A percentile compares a stretch with the other conserved stretches of the same genome.
Conservation (phyloP, 208 protist species). For the Trypanosoma avium region DNA sequence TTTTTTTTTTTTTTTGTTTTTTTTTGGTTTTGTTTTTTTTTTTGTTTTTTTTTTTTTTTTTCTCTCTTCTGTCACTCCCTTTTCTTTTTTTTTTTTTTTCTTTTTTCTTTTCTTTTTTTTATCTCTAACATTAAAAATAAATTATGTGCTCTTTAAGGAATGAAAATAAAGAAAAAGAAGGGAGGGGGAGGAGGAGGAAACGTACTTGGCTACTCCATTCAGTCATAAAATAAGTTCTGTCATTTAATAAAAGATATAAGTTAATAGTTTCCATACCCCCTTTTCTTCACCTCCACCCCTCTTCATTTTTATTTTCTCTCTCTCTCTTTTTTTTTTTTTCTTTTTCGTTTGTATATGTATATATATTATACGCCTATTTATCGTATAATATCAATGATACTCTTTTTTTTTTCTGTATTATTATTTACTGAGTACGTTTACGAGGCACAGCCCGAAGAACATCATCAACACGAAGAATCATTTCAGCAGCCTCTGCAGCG, state of each 20-base stretch:
- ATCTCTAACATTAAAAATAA: neutral
- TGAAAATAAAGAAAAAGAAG: no score
- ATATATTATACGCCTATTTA: neutral
- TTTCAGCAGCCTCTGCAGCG: conserved; percentile 98
- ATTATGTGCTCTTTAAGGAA: no score
- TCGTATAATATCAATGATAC: neutral
- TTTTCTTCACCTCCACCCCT: neutral
- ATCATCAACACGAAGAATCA: conserved; percentile 99
- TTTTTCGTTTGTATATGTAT: conserved; percentile 3
- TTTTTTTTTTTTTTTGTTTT: neutral
- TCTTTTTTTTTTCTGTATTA: neutral
- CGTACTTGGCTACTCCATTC: neutral
- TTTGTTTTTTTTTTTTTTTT: conserved; percentile 4
- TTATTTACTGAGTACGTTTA: conserved; percentile 71
- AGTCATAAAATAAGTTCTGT: neutral
- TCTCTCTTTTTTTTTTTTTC: no score
- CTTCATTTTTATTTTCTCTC: neutral
- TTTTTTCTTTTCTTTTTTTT: conserved; percentile 11
- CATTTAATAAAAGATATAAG: no score
- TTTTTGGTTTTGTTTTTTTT: neutral
- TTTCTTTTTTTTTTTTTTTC: neutral
- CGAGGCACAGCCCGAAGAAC: conserved; percentile 96
- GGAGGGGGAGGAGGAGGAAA: no score
- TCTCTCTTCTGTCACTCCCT: no score
- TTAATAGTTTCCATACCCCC: no score